Evolutionary conservation across 2,329 filamentous ascomycete species (phyloP).

Genomic region (Aspergillus melleus): DNA sequence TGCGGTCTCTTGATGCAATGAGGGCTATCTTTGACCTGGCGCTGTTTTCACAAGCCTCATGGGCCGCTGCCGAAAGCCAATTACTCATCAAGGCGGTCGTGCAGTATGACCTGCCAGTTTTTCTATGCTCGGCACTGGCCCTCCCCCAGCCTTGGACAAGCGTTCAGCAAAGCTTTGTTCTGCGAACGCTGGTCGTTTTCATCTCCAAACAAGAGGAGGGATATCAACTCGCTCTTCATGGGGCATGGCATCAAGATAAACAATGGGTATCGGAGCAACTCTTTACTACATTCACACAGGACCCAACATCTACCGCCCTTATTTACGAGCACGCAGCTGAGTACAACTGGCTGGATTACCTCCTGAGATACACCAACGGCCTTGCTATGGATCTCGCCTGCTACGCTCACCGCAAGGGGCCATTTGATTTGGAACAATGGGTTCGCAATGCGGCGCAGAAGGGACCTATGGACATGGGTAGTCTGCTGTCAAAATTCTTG

Average conservation of each 20-base stretch:
- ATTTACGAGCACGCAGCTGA: conserved; percentile 79
- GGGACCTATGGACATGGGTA: conserved; percentile 66
- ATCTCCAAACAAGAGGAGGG: conserved; percentile 74
- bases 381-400: conserved; percentile 87
- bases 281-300: conserved; percentile 70
- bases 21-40: conserved; percentile 65
- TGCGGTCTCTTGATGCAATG: conserved; percentile 84
- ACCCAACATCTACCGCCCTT: conserved; percentile 65
- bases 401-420: conserved; percentile 75
- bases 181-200: conserved; percentile 71
- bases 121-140: conserved; percentile 51
- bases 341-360: conserved; percentile 79
- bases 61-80: conserved; percentile 56
- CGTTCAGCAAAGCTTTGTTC: conserved; percentile 50
- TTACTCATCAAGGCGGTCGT: conserved; percentile 62
- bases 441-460: conserved; percentile 67
- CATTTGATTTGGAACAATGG: conserved; percentile 81
- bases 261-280: conserved; percentile 82
- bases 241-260: conserved; percentile 86
- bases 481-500: conserved; percentile 75
- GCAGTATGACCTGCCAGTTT: conserved; percentile 53
- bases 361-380: conserved; percentile 76
- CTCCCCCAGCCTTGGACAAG: conserved; percentile 51
- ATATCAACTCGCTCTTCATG: conserved; percentile 86
- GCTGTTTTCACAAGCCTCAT: conserved; percentile 58